These are phyloP conservation scores for Globisporangium viniferum DNA, from an alignment of 352 stramenopile genomes.

Conservation along the genomic window DNA sequence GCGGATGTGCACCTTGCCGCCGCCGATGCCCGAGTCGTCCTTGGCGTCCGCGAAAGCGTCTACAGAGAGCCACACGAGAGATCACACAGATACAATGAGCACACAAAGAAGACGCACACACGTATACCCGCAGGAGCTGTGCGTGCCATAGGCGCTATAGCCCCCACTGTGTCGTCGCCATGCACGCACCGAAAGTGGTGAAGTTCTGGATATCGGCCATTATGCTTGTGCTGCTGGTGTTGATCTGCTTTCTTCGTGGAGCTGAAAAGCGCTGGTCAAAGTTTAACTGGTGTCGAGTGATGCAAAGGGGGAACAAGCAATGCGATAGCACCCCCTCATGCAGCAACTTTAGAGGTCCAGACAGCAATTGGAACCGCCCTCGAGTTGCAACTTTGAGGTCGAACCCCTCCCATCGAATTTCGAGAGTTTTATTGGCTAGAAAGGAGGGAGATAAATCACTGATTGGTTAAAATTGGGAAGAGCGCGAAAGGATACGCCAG, in stretches of 20 bases:
- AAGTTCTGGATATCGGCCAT: slow-evolving; percentile 90
- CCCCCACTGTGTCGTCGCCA: not conserved
- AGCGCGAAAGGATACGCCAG: not conserved
- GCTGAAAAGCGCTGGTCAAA: slow-evolving; percentile 15
- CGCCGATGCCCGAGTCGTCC: slow-evolving; percentile 82
- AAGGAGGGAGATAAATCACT: not conserved
- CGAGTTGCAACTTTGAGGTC: not conserved
- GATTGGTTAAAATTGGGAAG: slow-evolving; percentile 24
- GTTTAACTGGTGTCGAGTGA: slow-evolving; percentile 34
- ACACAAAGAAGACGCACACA: not conserved
- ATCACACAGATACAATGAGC: not conserved
- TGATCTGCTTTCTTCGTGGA: slow-evolving; percentile 16
- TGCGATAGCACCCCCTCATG: not conserved
- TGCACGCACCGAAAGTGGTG: slow-evolving; percentile 78
- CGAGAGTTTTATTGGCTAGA: slow-evolving; percentile 13
- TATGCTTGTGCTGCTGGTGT: slow-evolving; percentile 10
- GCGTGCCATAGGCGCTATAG: not conserved
- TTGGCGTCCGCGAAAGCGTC: slow-evolving; percentile 88
- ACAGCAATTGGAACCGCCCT: not conserved
- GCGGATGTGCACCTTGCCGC: slow-evolving; percentile 96
- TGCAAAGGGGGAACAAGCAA: slow-evolving; percentile 5
- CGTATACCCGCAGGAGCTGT: not conserved
- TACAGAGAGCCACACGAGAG: slow-evolving; percentile 21
- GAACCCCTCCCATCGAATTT: slow-evolving; percentile 10
- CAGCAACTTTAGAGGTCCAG: not conserved